Base-by-base conservation (phyloP, 768 basidiomycete genomes). In the Boletus rufocinnamomeus region DNA sequence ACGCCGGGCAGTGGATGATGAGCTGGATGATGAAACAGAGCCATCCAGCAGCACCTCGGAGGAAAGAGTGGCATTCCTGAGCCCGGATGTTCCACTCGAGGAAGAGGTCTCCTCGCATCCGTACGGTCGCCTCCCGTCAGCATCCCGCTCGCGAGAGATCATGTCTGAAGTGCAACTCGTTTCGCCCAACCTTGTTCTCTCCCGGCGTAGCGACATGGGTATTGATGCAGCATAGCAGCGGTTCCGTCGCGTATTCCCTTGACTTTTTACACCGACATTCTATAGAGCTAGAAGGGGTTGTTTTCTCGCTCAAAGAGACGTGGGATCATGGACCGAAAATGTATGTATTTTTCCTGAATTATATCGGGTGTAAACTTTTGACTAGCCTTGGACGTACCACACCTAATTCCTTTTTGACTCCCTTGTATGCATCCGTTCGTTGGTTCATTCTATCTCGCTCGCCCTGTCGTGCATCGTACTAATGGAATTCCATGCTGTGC, bases 1-100 rank as follows among this genome's bases (percentile, higher is more conserved):
- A 41, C 87, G 92, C 16, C 80, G 81, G 52, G 84, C 84, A 2
- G 84, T 86, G 27, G 80, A 84, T 62, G 81, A 82, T 30, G 82
- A 83, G 59, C 74, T 82, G 11, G 79, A 72, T 5, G 81, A 81
- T 57, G 81, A 81, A 34, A 66, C 43, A 30, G 74, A 72, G 34
- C 59, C 68, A 21, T 57, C 66, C 19, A 35, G 41, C 38, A 48
- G 64, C 25, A 63, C 76, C 54, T 69, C 72, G 40, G 85, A 87
- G 66, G 85, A 85, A 67, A 77, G 76, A 16, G 68, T 81, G 35
- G 82, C 82, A 4, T 86, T 87, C 69, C 74, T 86, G 47, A 66
- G 74, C 54, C n/a, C 75, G 40, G 65, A 74, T 19, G 58, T 53
- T 8, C 57, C 59, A 17, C 56, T 62, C 51, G 69, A 69, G 28